Evolutionary conservation across 2,329 filamentous ascomycete genomes (phyloP).

Genomic region (Colletotrichum siamense): DNA sequence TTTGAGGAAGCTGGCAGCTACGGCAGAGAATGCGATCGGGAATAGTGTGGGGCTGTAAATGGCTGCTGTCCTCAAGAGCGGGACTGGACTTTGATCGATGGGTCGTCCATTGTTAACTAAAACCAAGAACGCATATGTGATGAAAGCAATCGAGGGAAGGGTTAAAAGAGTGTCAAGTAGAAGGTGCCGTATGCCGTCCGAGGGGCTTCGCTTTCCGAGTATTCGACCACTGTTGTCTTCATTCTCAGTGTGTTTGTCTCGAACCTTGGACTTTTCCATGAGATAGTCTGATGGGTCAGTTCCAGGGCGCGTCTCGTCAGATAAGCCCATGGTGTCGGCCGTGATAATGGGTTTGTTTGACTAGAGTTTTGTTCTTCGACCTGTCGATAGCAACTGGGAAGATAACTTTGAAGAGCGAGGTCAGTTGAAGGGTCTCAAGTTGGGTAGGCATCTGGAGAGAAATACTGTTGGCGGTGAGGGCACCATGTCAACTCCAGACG

Average conservation of each 20-base stretch:
- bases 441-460: neutral
- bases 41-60: slow-evolving; percentile 3
- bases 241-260: neutral
- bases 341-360: neutral
- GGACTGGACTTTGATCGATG: neutral
- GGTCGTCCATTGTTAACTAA: neutral
- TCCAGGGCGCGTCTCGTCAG: neutral
- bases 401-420: rapidly evolving
- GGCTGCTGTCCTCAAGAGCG: neutral
- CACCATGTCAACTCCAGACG: neutral
- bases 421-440: neutral
- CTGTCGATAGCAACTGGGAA: neutral
- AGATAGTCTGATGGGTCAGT: neutral
- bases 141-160: neutral
- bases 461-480: neutral
- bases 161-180: neutral
- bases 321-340: neutral
- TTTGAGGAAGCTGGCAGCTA: slow-evolving; percentile 1
- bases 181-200: neutral
- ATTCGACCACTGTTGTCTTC: neutral
- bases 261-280: neutral
- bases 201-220: neutral
- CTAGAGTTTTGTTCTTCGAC: neutral
- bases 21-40: slow-evolving; percentile 3
- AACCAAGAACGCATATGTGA: neutral